Evolutionary conservation across 495 filamentous ascomycete genomes (phyloP).

Genomic region (Podospora australis): DNA sequence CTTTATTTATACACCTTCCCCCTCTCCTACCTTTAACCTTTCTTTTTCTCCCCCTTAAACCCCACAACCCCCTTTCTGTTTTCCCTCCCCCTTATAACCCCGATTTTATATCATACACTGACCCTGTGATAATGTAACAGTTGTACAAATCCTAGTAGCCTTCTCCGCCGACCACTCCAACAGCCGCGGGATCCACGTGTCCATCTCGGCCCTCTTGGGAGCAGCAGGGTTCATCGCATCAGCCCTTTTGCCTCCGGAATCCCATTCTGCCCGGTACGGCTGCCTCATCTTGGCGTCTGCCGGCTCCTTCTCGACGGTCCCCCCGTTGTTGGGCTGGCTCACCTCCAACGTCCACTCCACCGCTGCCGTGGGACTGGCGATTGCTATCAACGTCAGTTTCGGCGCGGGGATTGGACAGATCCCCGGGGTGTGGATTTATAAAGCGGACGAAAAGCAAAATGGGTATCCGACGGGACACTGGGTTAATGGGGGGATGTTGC

Average conservation of each 20-base stretch:
- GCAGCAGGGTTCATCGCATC: conserved; percentile 61
- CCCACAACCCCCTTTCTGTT: too few relatives aligned
- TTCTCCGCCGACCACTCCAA: conserved; percentile 66
- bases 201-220: conserved; percentile 51
- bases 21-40: too few relatives aligned
- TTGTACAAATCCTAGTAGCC: conserved; percentile 48
- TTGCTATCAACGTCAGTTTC: conserved; percentile 61
- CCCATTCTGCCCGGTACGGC: conserved; percentile 55
- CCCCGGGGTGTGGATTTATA: conserved; percentile 68
- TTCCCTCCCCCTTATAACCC: too few relatives aligned
- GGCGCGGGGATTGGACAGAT: conserved; percentile 62
- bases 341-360: conserved; percentile 61
- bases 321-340: conserved; percentile 63
- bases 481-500: conserved; percentile 41
- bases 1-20: too few relatives aligned
- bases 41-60: too few relatives aligned
- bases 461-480: conserved; percentile 65
- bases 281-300: conserved; percentile 61
- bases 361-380: conserved; percentile 56
- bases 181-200: conserved; percentile 54
- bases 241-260: conserved; percentile 53
- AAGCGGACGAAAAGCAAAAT: conserved; percentile 47
- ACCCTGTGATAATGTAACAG: too few relatives aligned
- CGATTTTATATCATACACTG: too few relatives aligned
- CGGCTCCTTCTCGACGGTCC: conserved; percentile 50